Conservation (phyloP, 192 early-diverging fungal genomes). For the Entomortierella beljakovae region DNA sequence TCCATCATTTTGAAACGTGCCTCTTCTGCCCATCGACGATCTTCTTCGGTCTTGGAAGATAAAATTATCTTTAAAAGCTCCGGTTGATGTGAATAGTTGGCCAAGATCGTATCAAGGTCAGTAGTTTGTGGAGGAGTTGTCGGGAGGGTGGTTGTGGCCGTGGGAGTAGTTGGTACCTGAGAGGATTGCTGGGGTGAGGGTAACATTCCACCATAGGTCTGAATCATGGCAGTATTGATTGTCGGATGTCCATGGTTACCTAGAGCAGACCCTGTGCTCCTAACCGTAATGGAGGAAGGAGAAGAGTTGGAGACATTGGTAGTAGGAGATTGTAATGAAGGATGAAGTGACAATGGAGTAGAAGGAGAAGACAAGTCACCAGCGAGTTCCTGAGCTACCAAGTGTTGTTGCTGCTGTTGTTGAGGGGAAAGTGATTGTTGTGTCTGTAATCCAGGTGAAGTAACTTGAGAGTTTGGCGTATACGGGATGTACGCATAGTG, state of each 20-base stretch:
- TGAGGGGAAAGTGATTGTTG: conserved; percentile 14
- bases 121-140: conserved; percentile 42
- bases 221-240: conserved; percentile 41
- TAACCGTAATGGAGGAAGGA: conserved; percentile 29
- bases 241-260: conserved; percentile 27
- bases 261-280: conserved; percentile 1
- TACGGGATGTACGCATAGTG: conserved; percentile 35
- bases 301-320: conserved; percentile 17
- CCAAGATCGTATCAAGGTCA: conserved; percentile 63
- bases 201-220: conserved; percentile 21
- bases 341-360: conserved; percentile 16
- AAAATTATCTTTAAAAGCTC: conserved; percentile 67
- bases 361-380: conserved; percentile 24
- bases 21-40: conserved; percentile 67
- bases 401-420: conserved; percentile 24
- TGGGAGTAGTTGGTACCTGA: conserved; percentile 15
- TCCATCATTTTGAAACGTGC: conserved; percentile 64
- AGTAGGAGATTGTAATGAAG: conserved; percentile 18
- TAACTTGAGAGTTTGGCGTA: conserved; percentile 20
- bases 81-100: conserved; percentile 59
- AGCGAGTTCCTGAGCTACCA: conserved; percentile 17
- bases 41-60: conserved; percentile 66
- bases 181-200: conserved; percentile 31
- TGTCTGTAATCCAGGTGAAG: conserved; percentile 26
- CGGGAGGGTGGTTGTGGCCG: background rate